A percentile compares a stretch with the other conserved stretches of the same genome.
Evolutionary conservation across 768 basidiomycete species (phyloP).

Genomic region (Rhizopogon vinicolor): DNA sequence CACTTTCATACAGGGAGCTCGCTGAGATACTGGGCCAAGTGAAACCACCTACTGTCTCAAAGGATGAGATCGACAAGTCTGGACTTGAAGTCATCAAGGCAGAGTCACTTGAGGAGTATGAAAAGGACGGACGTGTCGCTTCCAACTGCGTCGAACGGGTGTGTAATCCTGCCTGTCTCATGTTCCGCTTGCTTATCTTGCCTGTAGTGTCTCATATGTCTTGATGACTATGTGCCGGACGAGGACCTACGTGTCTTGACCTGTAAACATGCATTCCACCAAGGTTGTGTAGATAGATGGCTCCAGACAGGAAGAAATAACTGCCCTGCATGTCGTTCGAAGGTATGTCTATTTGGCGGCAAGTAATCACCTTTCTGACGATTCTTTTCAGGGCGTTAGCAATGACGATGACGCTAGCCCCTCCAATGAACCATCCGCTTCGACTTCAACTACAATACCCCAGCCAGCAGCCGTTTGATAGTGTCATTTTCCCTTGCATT

Average conservation of each 20-base stretch:
- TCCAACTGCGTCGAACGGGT: constrained; percentile 81
- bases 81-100: constrained; percentile 75
- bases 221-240: constrained; percentile 77
- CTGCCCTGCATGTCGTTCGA: constrained; percentile 86
- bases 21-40: constrained; percentile 79
- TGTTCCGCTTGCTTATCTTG: neutral
- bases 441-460: constrained; percentile 5
- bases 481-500: neutral
- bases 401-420: constrained; percentile 16
- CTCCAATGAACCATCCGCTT: neutral
- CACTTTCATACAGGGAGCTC: constrained; percentile 51
- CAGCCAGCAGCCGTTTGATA: constrained; percentile 7
- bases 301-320: constrained; percentile 81
- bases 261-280: constrained; percentile 91
- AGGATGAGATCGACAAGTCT: constrained; percentile 81
- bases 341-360: constrained; percentile 37
- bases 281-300: constrained; percentile 85
- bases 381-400: constrained; percentile 18
- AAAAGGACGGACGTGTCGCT: constrained; percentile 58
- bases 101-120: constrained; percentile 42
- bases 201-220: constrained; percentile 73
- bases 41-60: constrained; percentile 77
- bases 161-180: constrained; percentile 22
- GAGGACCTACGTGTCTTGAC: constrained; percentile 77
- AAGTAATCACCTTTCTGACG: neutral